Evolutionary conservation across 768 basidiomycete species (phyloP), one percentile per base, ranked within the genome.

Genomic region (Leccinum disarticulatum): DNA sequence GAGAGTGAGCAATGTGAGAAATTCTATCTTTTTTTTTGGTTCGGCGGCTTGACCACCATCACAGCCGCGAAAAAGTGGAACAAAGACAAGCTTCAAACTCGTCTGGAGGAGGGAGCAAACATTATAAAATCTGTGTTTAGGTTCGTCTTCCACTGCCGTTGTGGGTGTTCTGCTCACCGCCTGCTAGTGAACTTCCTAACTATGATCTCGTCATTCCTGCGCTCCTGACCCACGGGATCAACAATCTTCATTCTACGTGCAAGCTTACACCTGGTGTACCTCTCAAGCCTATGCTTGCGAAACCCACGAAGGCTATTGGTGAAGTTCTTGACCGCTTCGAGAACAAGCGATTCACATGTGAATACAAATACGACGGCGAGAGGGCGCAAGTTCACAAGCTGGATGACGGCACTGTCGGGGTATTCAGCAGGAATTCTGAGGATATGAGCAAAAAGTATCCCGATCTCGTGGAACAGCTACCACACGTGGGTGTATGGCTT

Each of bases 371-470:
- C 66, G 97, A 99, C 64, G 97, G 97, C 7, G 97, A 99, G 73
- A 87, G 97, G 51, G 97, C 97, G 15, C 95, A 98, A 78, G 90
- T 96, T 3, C 97, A 99, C 74, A 86, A 81, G 69, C 77, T 94
- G 51, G 85, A 86, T 47, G 83, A 93, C 68, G 96, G 95, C 1
- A 83, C 80, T 4, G 87, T 99, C 19, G 83, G 84, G n/a, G 88
- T 99, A 47, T 99, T 98, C 76, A 95, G 93, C 72, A 80, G 97
- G 57, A 99, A 99, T 74, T 97, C 95, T 27, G 97, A 99, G 74
- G 95, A 99, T 66, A 99, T 98, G 97, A 95, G 90, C 72, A 93
- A 93, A 73, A 99, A 99, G 71, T 99, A 98, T 77, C 97, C 97
- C 0, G 97, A 99, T 78, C 80, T 99, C n/a, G 85, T 97, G 11